Conservation (phyloP, 2,329 filamentous ascomycete genomes). For the Pseudocercospora macadamiae region DNA sequence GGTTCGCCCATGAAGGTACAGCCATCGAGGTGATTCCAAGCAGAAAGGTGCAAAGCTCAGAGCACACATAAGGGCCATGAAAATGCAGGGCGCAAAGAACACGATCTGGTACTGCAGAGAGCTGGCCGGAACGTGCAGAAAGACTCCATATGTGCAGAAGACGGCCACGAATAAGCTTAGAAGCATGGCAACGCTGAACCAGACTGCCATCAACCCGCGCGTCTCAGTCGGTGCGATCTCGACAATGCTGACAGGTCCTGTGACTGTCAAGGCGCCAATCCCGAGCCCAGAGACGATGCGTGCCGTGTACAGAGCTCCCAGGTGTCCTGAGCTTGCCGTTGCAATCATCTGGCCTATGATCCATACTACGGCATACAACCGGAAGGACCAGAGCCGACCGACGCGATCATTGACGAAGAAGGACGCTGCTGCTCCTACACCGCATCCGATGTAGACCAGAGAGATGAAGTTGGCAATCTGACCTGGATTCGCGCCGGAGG, state of each 20-base stretch:
- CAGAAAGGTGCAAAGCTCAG: conserved; percentile 35
- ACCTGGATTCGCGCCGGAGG: conserved; percentile 32
- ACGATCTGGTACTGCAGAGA: conserved; percentile 41
- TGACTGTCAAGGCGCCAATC: conserved; percentile 45
- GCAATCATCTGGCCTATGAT: conserved; percentile 42
- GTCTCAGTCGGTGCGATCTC: conserved; percentile 47
- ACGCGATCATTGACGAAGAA: conserved; percentile 47
- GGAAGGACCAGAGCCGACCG: conserved; percentile 45
- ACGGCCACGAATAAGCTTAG: conserved; percentile 38
- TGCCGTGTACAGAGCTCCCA: conserved; percentile 40
- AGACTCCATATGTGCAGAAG: conserved; percentile 43
- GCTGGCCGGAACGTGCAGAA: conserved; percentile 34
- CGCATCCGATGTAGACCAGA: conserved; percentile 43
- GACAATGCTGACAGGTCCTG: conserved; percentile 43
- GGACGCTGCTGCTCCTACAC: conserved; percentile 37
- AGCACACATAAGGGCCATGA: conserved; percentile 34
- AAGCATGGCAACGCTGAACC: conserved; percentile 45
- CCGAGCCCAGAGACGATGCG: conserved; percentile 45
- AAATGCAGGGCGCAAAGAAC: conserved; percentile 38
- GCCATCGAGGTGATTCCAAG: conserved; percentile 43
- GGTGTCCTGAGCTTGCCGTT: conserved; percentile 29
- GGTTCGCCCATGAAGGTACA: conserved; percentile 33
- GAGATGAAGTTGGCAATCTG: conserved; percentile 44
- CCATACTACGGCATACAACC: conserved; percentile 43
- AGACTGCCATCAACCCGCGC: conserved; percentile 43